phyloP scores from a whole-genome alignment of 495 filamentous ascomycete species.

The Neurospora terricola region DNA sequence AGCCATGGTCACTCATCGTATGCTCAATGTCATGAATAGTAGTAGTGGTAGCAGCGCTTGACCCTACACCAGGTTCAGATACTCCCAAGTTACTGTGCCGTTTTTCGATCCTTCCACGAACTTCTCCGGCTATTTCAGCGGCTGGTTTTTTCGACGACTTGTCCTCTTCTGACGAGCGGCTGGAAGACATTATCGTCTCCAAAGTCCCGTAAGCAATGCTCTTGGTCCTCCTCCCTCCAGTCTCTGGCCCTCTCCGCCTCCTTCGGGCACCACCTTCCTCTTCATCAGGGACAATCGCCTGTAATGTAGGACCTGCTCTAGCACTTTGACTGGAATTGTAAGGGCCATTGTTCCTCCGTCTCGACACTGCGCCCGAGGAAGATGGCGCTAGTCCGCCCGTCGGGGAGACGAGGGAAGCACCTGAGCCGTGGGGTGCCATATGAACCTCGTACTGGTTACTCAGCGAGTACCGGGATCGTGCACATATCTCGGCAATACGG shows the following conservation, averaged over 20 bases:
- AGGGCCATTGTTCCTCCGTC: conserved; percentile 4
- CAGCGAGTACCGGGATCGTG: conserved; percentile 42
- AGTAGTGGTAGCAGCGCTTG: not conserved
- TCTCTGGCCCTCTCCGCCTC: conserved; percentile 19
- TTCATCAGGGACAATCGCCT: conserved; percentile 40
- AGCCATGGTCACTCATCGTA: not conserved
- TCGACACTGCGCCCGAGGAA: conserved; percentile 4
- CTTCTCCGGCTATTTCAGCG: conserved; percentile 37
- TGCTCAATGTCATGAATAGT: not conserved
- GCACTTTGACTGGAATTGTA: not conserved
- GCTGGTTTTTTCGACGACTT: conserved; percentile 39
- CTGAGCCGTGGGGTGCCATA: conserved; percentile 43
- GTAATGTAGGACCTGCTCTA: conserved; percentile 33
- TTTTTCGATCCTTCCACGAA: conserved; percentile 33
- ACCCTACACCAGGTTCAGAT: conserved; percentile 10
- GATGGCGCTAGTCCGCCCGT: not conserved
- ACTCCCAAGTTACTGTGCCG: conserved; percentile 11
- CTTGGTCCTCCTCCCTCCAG: conserved; percentile 23
- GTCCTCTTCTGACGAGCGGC: conserved; percentile 45
- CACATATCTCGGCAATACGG: conserved; percentile 49
- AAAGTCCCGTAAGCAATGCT: conserved; percentile 42
- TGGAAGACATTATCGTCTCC: conserved; percentile 48
- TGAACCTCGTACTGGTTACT: conserved; percentile 53
- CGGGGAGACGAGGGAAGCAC: conserved; percentile 23
- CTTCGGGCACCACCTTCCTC: conserved; percentile 21